A percentile compares a stretch with the other conserved stretches of the same genome.
Evolutionary conservation across 495 filamentous ascomycete genomes (phyloP).

Genomic region (Entonaema liquescens): DNA sequence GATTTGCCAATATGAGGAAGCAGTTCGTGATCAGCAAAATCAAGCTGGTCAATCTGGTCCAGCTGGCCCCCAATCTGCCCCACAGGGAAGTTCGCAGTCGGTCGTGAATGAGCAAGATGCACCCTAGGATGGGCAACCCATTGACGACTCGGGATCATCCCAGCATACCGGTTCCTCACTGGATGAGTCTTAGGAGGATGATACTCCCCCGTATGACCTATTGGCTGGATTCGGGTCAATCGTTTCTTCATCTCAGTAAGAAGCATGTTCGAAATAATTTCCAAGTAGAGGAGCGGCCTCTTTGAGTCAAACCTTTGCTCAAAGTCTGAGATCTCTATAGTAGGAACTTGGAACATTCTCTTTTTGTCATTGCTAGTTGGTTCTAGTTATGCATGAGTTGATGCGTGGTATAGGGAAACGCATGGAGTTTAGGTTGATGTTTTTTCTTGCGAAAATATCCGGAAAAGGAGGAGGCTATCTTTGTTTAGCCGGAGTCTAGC

Average conservation of each 20-base stretch:
- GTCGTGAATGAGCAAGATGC: constrained; percentile 40
- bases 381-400: not conserved
- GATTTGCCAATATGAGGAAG: constrained; percentile 54
- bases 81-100: constrained; percentile 9
- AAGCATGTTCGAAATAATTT: not conserved
- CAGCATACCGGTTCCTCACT: not conserved
- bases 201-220: not conserved
- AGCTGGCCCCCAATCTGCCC: not conserved
- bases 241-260: not conserved
- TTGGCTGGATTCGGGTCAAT: not conserved
- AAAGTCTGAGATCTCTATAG: not conserved
- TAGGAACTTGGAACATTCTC: not conserved
- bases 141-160: not conserved
- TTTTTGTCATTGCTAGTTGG: not conserved
- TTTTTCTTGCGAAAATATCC: not conserved
- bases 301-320: not conserved
- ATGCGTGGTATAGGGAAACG: not conserved
- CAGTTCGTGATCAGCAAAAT: constrained; percentile 38
- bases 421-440: not conserved
- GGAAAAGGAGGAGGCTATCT: not conserved
- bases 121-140: constrained; percentile 25
- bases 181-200: not conserved
- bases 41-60: constrained; percentile 21
- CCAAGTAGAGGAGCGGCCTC: not conserved
- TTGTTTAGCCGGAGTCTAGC: not conserved